Conservation (phyloP, 148 eudicot species). For the Rhododendron kiyosumense region DNA sequence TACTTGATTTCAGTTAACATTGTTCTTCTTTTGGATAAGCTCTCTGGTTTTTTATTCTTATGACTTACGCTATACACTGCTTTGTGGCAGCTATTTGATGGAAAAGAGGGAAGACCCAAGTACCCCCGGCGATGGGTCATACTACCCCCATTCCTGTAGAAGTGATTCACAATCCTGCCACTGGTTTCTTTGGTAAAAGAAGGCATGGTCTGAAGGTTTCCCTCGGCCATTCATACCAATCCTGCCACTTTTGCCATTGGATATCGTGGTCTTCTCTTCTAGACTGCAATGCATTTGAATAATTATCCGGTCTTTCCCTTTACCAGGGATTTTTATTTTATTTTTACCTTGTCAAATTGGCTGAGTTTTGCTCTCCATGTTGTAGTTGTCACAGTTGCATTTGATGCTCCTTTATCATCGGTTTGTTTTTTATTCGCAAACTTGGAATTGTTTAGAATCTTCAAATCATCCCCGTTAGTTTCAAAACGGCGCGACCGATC, state of each 20-base stretch:
- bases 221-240: background rate
- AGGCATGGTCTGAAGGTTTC: background rate
- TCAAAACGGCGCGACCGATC: background rate
- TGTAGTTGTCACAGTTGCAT: constrained; percentile 2
- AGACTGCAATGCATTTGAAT: background rate
- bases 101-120: constrained; percentile 90
- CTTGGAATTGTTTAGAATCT: background rate
- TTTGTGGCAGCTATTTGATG: constrained; percentile 74
- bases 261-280: background rate
- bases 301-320: background rate
- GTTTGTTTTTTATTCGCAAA: background rate
- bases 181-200: background rate
- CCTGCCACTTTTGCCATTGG: background rate
- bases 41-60: background rate
- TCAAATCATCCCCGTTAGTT: background rate
- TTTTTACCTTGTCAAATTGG: background rate
- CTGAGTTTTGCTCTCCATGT: background rate
- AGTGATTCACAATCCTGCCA: background rate
- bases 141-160: constrained; percentile 88
- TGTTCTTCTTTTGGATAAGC: background rate
- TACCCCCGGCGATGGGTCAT: constrained; percentile 96
- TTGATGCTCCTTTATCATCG: background rate
- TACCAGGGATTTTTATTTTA: background rate
- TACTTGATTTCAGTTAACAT: too few relatives aligned
- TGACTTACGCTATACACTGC: background rate